Evolutionary conservation across 495 filamentous ascomycete genomes (phyloP).

Genomic region (Pseudoneurospora amorphoporcata): DNA sequence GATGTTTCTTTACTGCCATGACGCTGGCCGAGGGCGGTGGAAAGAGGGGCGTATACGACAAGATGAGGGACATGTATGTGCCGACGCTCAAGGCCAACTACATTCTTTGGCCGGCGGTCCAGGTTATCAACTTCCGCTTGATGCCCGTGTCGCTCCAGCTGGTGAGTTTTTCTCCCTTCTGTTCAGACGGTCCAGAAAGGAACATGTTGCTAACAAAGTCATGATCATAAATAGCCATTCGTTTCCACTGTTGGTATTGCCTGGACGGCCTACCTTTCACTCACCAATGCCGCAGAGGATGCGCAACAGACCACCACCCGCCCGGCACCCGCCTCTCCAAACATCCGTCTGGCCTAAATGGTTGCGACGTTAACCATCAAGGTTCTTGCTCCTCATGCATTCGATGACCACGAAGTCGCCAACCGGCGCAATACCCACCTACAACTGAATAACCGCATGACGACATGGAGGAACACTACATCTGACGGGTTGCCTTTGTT

Average conservation of each 20-base stretch:
- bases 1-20: conserved; percentile 91
- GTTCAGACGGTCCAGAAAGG: background rate
- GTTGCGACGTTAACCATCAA: background rate
- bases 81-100: conserved; percentile 94
- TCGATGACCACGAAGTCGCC: background rate
- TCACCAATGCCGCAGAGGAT: conserved; percentile 84
- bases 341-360: conserved; percentile 15
- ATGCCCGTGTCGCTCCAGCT: conserved; percentile 96
- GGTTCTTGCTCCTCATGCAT: background rate
- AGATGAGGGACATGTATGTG: conserved; percentile 87
- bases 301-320: conserved; percentile 3
- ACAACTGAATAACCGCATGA: background rate
- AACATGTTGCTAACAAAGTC: background rate
- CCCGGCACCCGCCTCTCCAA: conserved; percentile 22
- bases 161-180: conserved; percentile 45
- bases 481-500: background rate
- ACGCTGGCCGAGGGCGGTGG: conserved; percentile 92
- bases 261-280: conserved; percentile 97
- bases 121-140: conserved; percentile 92
- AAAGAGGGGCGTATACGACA: conserved; percentile 62
- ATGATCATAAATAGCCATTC: conserved; percentile 59
- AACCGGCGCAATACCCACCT: background rate
- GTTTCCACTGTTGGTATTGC: conserved; percentile 94
- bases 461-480: background rate
- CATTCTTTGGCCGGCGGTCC: conserved; percentile 90